These are phyloP conservation scores for Plasmodium cynomolgi DNA, from an alignment of 169 alveolate species.

Conservation along the genomic window DNA sequence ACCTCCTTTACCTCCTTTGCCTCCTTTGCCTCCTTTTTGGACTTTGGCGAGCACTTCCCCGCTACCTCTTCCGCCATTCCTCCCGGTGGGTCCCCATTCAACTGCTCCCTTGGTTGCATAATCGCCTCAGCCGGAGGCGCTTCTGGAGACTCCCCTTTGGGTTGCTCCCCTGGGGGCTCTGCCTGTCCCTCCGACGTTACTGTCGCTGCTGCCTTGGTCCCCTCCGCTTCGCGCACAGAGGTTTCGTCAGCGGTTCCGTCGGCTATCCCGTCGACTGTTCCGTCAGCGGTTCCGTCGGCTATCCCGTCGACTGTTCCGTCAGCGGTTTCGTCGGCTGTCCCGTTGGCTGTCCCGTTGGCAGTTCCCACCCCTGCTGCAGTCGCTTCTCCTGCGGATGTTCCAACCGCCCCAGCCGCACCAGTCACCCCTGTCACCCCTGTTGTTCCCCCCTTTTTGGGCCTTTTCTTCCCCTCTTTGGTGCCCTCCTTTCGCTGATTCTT, in stretches of 20 bases:
- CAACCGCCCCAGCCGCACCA: not conserved
- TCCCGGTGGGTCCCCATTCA: not conserved
- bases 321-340: not conserved
- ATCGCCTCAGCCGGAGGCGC: not conserved
- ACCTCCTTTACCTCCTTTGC: not conserved
- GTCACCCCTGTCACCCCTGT: not conserved
- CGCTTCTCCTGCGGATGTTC: not conserved
- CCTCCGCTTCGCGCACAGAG: not conserved
- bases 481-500: not conserved
- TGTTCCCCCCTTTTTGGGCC: not conserved
- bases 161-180: not conserved
- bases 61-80: not conserved
- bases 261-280: not conserved
- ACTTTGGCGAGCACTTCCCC: not conserved
- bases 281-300: not conserved
- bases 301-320: not conserved
- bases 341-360: too few species aligned
- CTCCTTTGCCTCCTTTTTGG: not conserved
- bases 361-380: not conserved
- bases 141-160: not conserved
- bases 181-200: not conserved
- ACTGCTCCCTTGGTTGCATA: not conserved
- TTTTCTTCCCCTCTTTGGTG: not conserved
- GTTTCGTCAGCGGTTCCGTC: not conserved
- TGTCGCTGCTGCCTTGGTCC: not conserved